These are phyloP conservation scores for Cerrena zonata DNA, from an alignment of 1,284 basidiomycete species.

Conservation along the genomic window DNA sequence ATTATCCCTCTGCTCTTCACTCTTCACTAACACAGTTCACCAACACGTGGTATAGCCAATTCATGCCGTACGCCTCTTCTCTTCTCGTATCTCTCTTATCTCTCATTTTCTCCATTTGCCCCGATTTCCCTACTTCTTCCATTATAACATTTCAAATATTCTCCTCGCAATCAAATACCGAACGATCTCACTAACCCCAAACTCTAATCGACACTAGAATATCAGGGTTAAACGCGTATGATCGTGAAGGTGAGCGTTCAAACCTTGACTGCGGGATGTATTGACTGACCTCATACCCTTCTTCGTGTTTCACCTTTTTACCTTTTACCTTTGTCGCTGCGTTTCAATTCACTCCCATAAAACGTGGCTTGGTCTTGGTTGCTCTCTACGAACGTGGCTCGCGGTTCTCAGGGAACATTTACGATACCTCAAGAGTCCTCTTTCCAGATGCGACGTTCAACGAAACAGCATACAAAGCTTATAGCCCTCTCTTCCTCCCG, in stretches of 20 bases:
- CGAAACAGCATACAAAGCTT: constrained; percentile 59
- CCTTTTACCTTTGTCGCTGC: too few relatives aligned
- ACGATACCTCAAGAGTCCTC: constrained; percentile 68
- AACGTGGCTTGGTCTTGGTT: too few relatives aligned
- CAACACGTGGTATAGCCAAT: constrained; percentile 60
- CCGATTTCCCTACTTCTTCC: neutral
- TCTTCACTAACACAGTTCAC: constrained; percentile 34
- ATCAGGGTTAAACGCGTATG: constrained; percentile 49
- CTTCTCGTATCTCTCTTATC: constrained; percentile 15
- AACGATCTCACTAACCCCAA: too few relatives aligned
- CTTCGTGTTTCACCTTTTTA: too few relatives aligned
- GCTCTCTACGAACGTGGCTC: too few relatives aligned
- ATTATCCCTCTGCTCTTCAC: neutral
- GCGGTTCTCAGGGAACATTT: constrained; percentile 30
- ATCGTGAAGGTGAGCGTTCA: constrained; percentile 48
- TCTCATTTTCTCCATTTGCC: neutral
- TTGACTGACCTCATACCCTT: neutral
- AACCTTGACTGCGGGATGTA: neutral
- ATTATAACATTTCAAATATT: neutral
- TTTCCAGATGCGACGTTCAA: constrained; percentile 56
- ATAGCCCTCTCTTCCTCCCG: constrained; percentile 83
- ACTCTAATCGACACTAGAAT: constrained; percentile 34
- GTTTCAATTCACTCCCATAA: too few relatives aligned
- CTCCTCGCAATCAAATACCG: too few relatives aligned
- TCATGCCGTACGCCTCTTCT: constrained; percentile 26